phyloP scores from a whole-genome alignment of 2,329 filamentous ascomycete genomes.

The Cordyceps cateniannulata region DNA sequence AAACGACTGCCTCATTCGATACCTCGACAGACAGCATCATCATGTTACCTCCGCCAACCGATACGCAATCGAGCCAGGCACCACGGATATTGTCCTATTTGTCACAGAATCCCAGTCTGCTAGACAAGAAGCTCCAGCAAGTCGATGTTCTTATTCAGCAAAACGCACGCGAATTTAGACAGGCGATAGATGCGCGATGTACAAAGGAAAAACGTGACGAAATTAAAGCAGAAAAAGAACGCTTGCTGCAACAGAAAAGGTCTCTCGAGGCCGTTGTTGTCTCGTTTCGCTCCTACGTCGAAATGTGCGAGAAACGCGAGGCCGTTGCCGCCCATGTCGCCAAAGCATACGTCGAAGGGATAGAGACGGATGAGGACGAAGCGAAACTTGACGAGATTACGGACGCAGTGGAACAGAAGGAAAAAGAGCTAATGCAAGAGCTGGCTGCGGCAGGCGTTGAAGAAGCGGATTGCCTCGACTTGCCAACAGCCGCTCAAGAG shows the following conservation, averaged over 20 bases:
- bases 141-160: slow-evolving; percentile 38
- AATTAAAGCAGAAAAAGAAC: slow-evolving; percentile 45
- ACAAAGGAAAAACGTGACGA: slow-evolving; percentile 38
- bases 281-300: slow-evolving; percentile 36
- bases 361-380: slow-evolving; percentile 48
- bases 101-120: slow-evolving; percentile 21
- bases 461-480: slow-evolving; percentile 32
- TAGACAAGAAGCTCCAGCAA: slow-evolving; percentile 30
- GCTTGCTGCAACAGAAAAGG: slow-evolving; percentile 39
- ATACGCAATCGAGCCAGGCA: slow-evolving; percentile 19
- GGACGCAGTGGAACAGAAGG: slow-evolving; percentile 37
- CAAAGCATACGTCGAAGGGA: slow-evolving; percentile 42
- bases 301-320: slow-evolving; percentile 38
- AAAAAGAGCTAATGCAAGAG: slow-evolving; percentile 33
- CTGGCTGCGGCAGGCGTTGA: slow-evolving; percentile 42
- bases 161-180: slow-evolving; percentile 42
- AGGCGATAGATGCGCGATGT: slow-evolving; percentile 40
- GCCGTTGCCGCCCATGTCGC: slow-evolving; percentile 40
- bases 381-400: slow-evolving; percentile 41
- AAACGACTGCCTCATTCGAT: background rate
- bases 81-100: slow-evolving; percentile 25
- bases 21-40: slow-evolving; percentile 2
- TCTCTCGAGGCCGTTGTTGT: slow-evolving; percentile 34
- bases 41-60: background rate
- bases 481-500: slow-evolving; percentile 13